A percentile compares a stretch with the other conserved stretches of the same genome.
Conservation (phyloP, 2,329 filamentous ascomycete genomes). For the Colletotrichum shisoi region DNA sequence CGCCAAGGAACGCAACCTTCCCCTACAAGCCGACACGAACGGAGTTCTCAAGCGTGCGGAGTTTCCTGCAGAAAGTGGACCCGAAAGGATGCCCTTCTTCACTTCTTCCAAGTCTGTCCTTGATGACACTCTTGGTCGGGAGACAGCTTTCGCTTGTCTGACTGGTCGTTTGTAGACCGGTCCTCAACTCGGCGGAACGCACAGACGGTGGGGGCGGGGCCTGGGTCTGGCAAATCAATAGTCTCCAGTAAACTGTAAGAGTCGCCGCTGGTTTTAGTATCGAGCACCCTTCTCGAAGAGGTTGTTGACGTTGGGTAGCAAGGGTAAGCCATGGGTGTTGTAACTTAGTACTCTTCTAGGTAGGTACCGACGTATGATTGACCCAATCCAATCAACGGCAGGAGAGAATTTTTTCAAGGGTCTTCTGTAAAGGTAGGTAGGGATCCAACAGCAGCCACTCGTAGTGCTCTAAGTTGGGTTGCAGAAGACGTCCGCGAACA, state of each 20-base stretch:
- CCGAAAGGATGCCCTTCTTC: neutral
- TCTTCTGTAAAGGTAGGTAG: neutral
- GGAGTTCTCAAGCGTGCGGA: neutral
- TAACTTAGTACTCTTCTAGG: too few relatives aligned
- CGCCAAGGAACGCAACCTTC: neutral
- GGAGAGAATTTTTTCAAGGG: too few relatives aligned
- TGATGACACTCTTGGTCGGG: neutral
- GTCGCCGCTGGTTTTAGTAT: neutral
- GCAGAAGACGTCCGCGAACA: slow-evolving; percentile 2
- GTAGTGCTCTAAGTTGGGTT: neutral
- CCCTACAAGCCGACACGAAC: neutral
- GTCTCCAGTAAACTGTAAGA: too few relatives aligned
- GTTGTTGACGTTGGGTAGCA: neutral
- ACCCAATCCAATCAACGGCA: too few relatives aligned
- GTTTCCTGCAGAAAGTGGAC: neutral
- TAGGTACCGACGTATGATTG: neutral
- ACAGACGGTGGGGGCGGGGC: slow-evolving; percentile 7
- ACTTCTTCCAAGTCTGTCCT: neutral
- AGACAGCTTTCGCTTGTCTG: neutral
- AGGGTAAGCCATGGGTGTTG: neutral
- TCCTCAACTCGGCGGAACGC: neutral
- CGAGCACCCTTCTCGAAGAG: neutral
- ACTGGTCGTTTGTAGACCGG: neutral
- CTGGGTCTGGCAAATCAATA: neutral
- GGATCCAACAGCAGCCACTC: neutral